Conservation (phyloP, 2,329 filamentous ascomycete genomes). For the Aurifilum marmelostoma region DNA sequence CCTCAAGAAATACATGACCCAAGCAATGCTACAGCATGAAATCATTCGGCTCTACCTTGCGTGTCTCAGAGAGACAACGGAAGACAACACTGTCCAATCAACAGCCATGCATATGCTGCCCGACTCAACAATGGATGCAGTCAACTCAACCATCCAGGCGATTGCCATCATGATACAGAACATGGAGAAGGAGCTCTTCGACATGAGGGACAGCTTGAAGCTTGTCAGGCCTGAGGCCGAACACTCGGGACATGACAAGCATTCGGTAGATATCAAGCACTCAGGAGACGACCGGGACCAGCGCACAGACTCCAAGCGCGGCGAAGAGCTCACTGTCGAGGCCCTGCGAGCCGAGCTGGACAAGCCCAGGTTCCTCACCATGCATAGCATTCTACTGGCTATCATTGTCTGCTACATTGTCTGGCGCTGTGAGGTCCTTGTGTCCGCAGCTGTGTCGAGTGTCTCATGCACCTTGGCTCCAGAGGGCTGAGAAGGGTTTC, state of each 20-base stretch:
- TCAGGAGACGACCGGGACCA: no score
- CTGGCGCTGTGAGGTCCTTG: not conserved
- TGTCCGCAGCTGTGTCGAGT: not conserved
- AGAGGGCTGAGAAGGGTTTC: not conserved
- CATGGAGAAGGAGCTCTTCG: not conserved
- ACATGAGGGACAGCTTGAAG: not conserved
- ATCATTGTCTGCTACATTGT: not conserved
- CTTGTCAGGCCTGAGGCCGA: not conserved
- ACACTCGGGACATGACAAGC: no score
- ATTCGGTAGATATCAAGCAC: no score
- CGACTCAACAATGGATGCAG: not conserved
- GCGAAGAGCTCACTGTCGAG: not conserved
- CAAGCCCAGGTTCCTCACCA: not conserved
- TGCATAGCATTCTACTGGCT: not conserved
- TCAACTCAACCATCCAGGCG: not conserved
- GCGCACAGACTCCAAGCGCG: not conserved
- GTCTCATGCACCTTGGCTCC: not conserved
- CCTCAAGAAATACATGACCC: not conserved
- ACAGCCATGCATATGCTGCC: no score
- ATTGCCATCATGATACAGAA: not conserved
- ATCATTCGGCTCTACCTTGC: not conserved
- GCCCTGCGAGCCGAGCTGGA: not conserved
- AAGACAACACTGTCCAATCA: not conserved
- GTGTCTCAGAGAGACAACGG: not conserved
- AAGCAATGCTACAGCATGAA: not conserved